Conservation (phyloP, 257 asterid species). For the Fraxinus pennsylvanica region DNA sequence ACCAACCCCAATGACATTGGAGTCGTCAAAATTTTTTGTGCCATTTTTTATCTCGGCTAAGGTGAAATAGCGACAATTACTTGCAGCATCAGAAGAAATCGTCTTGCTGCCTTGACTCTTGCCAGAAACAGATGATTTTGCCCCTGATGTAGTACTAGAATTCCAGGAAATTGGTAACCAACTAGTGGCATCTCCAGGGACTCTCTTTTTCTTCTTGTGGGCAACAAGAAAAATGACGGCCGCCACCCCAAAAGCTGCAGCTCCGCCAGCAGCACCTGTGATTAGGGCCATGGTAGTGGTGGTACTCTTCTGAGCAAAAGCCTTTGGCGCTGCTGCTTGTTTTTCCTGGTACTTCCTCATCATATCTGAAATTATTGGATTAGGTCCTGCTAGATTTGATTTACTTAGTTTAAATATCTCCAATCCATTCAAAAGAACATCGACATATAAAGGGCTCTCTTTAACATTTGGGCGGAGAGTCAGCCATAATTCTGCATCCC, state of each 20-base stretch:
- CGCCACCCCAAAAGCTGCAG: slow-evolving; percentile 68
- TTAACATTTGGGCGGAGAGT: slow-evolving; percentile 48
- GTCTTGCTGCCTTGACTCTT: slow-evolving; percentile 43
- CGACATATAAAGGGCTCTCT: slow-evolving; percentile 37
- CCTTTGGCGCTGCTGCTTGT: slow-evolving; percentile 27
- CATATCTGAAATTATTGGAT: slow-evolving; percentile 73
- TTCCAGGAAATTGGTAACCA: slow-evolving; percentile 87
- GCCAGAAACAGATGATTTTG: slow-evolving; percentile 48
- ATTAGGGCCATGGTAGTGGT: slow-evolving; percentile 34
- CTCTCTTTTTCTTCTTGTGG: slow-evolving; percentile 40
- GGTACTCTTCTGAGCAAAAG: slow-evolving; percentile 25
- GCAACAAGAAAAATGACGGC: slow-evolving; percentile 56
- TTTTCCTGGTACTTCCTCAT: slow-evolving; percentile 59
- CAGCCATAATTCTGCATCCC: slow-evolving; percentile 51
- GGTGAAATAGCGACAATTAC: slow-evolving; percentile 80
- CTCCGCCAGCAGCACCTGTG: slow-evolving; percentile 83
- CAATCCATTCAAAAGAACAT: slow-evolving; percentile 74
- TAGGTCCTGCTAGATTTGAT: slow-evolving; percentile 71
- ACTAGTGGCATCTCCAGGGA: slow-evolving; percentile 44
- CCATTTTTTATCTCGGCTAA: slow-evolving; percentile 67
- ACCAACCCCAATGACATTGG: slow-evolving; percentile 88
- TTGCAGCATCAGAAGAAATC: slow-evolving; percentile 77
- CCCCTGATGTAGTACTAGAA: slow-evolving; percentile 44
- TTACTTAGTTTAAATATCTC: slow-evolving; percentile 79
- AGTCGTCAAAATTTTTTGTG: slow-evolving; percentile 79